These are phyloP conservation scores for Nakaseomyces kungkrabaensis DNA, from an alignment of 1,139 yeast species.

Conservation along the genomic window DNA sequence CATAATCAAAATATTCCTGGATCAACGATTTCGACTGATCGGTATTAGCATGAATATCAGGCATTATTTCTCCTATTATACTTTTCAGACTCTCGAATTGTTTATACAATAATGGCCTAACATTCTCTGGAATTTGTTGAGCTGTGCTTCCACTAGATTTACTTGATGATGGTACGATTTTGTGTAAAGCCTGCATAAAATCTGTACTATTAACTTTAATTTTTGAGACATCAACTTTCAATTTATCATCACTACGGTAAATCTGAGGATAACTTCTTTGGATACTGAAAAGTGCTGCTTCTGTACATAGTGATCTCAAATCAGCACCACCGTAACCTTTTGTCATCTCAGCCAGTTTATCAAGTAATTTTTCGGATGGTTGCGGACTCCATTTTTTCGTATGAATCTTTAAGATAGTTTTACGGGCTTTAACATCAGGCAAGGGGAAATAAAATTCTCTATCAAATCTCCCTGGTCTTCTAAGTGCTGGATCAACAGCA, in stretches of 20 bases:
- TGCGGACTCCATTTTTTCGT: constrained; percentile 86
- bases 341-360: constrained; percentile 66
- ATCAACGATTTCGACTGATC: constrained; percentile 25
- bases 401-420: constrained; percentile 70
- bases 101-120: constrained; percentile 50
- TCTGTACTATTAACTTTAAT: constrained; percentile 78
- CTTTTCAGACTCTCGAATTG: constrained; percentile 40
- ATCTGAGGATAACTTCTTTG: constrained; percentile 93
- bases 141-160: constrained; percentile 70
- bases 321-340: constrained; percentile 99
- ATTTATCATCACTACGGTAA: constrained; percentile 64
- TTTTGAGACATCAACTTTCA: constrained; percentile 58
- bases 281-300: constrained; percentile 85
- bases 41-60: constrained; percentile 26
- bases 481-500: constrained; percentile 90
- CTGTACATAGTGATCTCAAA: constrained; percentile 86
- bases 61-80: constrained; percentile 52
- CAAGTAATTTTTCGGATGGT: constrained; percentile 45
- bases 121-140: constrained; percentile 67
- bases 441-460: constrained; percentile 93
- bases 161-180: constrained; percentile 86
- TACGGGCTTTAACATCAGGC: constrained; percentile 75
- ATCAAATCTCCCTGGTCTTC: constrained; percentile 97
- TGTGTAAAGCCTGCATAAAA: constrained; percentile 76
- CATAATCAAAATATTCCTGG: constrained; percentile 28